phyloP scores from a whole-genome alignment of 2,329 filamentous ascomycete species.

The Coniochaeta sp. region DNA sequence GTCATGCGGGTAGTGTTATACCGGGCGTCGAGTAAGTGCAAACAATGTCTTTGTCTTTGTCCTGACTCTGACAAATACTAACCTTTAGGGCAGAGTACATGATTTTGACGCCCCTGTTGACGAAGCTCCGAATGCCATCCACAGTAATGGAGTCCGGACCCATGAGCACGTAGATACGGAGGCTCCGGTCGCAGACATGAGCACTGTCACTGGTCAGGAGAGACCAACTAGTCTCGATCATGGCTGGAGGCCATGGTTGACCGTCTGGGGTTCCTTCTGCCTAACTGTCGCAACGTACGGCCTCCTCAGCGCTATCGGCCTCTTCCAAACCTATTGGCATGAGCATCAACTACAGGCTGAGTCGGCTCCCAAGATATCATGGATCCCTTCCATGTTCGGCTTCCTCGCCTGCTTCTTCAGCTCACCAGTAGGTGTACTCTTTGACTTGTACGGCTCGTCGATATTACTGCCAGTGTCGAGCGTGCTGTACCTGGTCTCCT shows the following conservation, averaged over 20 bases:
- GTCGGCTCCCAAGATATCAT: constrained; percentile 13
- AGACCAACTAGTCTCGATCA: constrained; percentile 4
- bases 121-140: background rate
- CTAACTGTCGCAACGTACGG: constrained; percentile 18
- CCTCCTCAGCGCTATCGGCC: constrained; percentile 18
- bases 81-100: background rate
- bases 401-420: constrained; percentile 18
- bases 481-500: constrained; percentile 13
- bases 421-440: constrained; percentile 12
- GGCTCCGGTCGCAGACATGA: background rate
- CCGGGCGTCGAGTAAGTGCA: background rate
- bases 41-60: background rate
- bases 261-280: constrained; percentile 14
- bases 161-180: constrained; percentile 5
- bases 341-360: constrained; percentile 12
- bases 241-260: constrained; percentile 12
- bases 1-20: background rate
- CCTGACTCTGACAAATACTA: background rate
- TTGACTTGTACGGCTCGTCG: constrained; percentile 13
- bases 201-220: constrained; percentile 2
- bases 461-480: constrained; percentile 13
- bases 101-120: background rate
- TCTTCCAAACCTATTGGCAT: constrained; percentile 20
- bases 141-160: background rate
- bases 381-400: constrained; percentile 20